Base-by-base conservation (phyloP, 1,139 yeast species). In the Candida sp. region DNA sequence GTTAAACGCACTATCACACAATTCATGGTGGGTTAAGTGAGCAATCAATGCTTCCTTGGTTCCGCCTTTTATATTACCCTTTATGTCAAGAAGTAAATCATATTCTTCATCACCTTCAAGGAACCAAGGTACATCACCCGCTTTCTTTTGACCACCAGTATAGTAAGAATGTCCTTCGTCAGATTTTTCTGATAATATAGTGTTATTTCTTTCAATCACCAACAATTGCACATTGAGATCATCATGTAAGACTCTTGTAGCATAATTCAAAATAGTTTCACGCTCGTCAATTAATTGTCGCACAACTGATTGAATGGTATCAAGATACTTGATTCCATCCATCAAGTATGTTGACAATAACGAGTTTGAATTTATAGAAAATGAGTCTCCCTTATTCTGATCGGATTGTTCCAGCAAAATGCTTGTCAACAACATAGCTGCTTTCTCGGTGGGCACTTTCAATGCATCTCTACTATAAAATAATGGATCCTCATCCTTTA, bases 1-100 rank as follows among this genome's bases (percentile, higher is more conserved):
- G 55, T 83, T 85, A 64, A 84, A 91, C 22, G 76, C 72, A 8
- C 84, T 77, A 58, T 88, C 95, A 42, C 79, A 70, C 39, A 77
- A 65, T 46, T 81, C 82, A 58, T 91, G 97, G 56, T 86, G 87
- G 0, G 97, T 88, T 48, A 93, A 72, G 60, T 87, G 90, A 42
- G 93, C 87, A 9, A 93, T 76, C 43, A 93, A 67, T 0, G 96
- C 96, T 43, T 79, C 82, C 45, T 82, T 78, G 0, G 96, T 83
- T 5, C 98, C 98, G 38, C 97, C 98, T 57, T 86, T 85, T 41
- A 91, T 76, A 41, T 75, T 74, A 3, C 93, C 95, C 49, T 82
- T 82, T 35, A 81, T 69, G 53, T 90, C 96, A 53, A 82, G 82
- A 22, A 88, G 70, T 46, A 91, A 68, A 48, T 83, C 87, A 49